phyloP scores from a whole-genome alignment of 495 filamentous ascomycete genomes.

The Xylaria telfairii region DNA sequence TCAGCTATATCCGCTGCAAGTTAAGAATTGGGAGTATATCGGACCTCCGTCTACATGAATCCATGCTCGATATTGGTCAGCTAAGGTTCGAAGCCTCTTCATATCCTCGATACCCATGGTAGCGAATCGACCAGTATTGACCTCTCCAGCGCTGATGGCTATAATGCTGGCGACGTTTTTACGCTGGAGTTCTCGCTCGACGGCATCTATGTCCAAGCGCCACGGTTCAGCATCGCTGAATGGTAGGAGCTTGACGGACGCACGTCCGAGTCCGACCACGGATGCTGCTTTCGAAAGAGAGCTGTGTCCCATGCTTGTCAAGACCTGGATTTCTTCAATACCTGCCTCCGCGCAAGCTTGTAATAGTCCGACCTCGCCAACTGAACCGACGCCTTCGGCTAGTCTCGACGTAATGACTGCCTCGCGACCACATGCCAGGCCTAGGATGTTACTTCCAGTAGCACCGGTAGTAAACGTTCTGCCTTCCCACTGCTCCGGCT shows the following conservation, averaged over 20 bases:
- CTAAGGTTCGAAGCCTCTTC: slow-evolving; percentile 67
- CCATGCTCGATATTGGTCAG: slow-evolving; percentile 80
- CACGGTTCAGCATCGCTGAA: slow-evolving; percentile 61
- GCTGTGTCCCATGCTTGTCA: slow-evolving; percentile 83
- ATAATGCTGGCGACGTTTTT: slow-evolving; percentile 71
- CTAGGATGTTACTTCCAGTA: slow-evolving; percentile 84
- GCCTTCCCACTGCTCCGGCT: slow-evolving; percentile 53
- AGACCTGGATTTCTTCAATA: slow-evolving; percentile 71
- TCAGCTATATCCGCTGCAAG: slow-evolving; percentile 14
- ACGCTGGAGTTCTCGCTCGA: slow-evolving; percentile 55
- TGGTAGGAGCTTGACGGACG: slow-evolving; percentile 66
- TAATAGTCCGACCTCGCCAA: slow-evolving; percentile 73
- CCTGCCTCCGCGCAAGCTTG: slow-evolving; percentile 67
- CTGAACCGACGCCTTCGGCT: slow-evolving; percentile 42
- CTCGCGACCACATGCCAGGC: slow-evolving; percentile 79
- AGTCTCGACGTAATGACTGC: slow-evolving; percentile 58
- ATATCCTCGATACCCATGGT: slow-evolving; percentile 65
- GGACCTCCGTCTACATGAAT: slow-evolving; percentile 83
- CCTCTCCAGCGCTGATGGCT: slow-evolving; percentile 81
- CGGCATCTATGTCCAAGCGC: slow-evolving; percentile 67
- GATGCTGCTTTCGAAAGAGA: slow-evolving; percentile 83
- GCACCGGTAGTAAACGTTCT: slow-evolving; percentile 89
- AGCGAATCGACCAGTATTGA: slow-evolving; percentile 88
- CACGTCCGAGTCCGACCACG: slow-evolving; percentile 78
- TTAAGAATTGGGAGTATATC: slow-evolving; percentile 20